Evolutionary conservation across 768 basidiomycete species (phyloP).

Genomic region (Ephemerocybe angulata): DNA sequence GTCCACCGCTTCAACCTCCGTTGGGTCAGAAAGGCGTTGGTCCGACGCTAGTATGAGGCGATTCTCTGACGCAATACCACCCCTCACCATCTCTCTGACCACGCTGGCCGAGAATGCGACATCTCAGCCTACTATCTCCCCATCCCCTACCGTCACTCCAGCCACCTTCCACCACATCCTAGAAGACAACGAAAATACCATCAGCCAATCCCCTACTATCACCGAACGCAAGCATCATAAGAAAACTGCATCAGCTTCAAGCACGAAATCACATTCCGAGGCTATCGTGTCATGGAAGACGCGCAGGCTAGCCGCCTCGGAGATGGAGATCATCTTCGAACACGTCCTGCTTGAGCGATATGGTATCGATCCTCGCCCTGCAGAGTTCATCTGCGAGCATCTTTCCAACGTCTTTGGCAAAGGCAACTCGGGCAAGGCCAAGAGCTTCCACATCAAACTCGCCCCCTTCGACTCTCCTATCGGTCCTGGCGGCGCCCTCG

Average conservation of each 20-base stretch:
- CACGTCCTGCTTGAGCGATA: conserved; percentile 54
- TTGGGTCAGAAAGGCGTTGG: background rate
- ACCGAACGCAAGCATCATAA: background rate
- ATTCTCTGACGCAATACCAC: background rate
- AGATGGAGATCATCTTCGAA: conserved; percentile 56
- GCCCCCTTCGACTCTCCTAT: conserved; percentile 44
- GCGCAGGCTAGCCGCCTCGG: conserved; percentile 4
- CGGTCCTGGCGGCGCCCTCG: conserved; percentile 12
- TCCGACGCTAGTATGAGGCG: background rate
- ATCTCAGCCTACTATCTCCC: conserved; percentile 1
- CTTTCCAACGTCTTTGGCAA: conserved; percentile 51
- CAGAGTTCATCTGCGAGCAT: conserved; percentile 43
- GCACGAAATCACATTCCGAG: conserved; percentile 6
- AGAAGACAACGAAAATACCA: background rate
- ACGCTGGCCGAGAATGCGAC: background rate
- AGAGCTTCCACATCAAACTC: conserved; percentile 52
- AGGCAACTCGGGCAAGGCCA: conserved; percentile 38
- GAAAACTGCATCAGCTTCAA: conserved; percentile 4
- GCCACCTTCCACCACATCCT: background rate
- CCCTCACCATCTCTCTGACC: background rate
- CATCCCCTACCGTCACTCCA: conserved; percentile 9
- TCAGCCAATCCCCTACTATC: conserved; percentile 5
- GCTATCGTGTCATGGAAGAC: conserved; percentile 30
- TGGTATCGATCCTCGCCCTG: conserved; percentile 49
- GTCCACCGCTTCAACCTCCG: background rate